phyloP scores from a whole-genome alignment of 2,329 filamentous ascomycete species.

The Teratosphaeria destructans region DNA sequence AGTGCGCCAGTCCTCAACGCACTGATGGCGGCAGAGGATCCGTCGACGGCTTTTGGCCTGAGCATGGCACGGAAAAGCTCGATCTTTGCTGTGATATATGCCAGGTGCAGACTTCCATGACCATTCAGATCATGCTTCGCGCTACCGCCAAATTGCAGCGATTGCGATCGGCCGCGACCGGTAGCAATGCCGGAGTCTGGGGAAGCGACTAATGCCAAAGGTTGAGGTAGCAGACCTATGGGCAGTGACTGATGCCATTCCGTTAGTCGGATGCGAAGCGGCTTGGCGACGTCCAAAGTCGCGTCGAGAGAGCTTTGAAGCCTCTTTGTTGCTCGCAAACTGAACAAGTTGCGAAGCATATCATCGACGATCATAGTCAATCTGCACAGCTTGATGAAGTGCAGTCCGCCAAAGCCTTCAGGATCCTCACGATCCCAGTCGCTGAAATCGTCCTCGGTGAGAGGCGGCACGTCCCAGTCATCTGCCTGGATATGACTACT shows the following conservation, averaged over 20 bases:
- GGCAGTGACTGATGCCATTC: constrained; percentile 41
- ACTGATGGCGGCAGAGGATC: constrained; percentile 18
- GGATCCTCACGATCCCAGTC: constrained; percentile 12
- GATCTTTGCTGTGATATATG: constrained; percentile 43
- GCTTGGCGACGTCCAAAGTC: constrained; percentile 39
- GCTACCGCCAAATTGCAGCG: constrained; percentile 11
- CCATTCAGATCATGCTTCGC: constrained; percentile 35
- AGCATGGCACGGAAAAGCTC: constrained; percentile 42
- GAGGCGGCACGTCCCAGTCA: constrained; percentile 45
- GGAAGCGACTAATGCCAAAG: constrained; percentile 4
- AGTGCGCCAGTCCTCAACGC: constrained; percentile 23
- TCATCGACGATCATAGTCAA: constrained; percentile 43
- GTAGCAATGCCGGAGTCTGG: constrained; percentile 7
- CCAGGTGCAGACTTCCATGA: constrained; percentile 39
- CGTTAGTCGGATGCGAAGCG: constrained; percentile 39
- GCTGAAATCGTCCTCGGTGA: constrained; percentile 37
- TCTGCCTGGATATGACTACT: constrained; percentile 44
- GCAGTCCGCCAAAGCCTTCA: constrained; percentile 15
- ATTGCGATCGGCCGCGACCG: constrained; percentile 1
- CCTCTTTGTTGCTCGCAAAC: constrained; percentile 20
- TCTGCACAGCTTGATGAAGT: constrained; percentile 43
- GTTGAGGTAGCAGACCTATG: constrained; percentile 16
- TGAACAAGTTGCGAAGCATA: constrained; percentile 34
- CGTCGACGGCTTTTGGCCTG: constrained; percentile 26
- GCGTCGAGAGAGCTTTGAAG: constrained; percentile 36